A percentile compares a stretch with the other conserved stretches of the same genome.
Evolutionary conservation across 768 basidiomycete species (phyloP).

Genomic region (Lentinula raphanica): DNA sequence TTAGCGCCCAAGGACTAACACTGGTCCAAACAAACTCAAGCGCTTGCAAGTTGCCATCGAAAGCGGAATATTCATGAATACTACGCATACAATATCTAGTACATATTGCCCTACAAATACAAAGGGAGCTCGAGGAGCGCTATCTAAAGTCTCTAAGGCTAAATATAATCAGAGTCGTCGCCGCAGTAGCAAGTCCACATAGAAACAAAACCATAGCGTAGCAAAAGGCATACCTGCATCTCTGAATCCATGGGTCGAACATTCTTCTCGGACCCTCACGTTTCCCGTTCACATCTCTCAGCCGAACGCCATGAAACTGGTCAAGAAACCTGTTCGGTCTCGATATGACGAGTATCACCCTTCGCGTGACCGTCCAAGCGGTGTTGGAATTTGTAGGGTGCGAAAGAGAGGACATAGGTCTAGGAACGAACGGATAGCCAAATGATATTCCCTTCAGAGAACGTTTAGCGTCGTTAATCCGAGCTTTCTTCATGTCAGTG

Average conservation of each 20-base stretch:
- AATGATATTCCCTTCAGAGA: slow-evolving; percentile 42
- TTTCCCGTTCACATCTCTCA: slow-evolving; percentile 37
- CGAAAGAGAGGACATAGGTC: slow-evolving; percentile 32
- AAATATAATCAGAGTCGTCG: slow-evolving; percentile 10
- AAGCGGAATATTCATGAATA: too few relatives aligned
- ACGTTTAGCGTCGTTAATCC: slow-evolving; percentile 40
- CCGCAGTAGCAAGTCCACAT: slow-evolving; percentile 8
- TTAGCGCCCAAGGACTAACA: too few relatives aligned
- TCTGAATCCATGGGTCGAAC: slow-evolving; percentile 57
- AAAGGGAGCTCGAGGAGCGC: background rate
- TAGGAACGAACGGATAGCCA: slow-evolving; percentile 58
- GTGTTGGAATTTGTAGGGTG: slow-evolving; percentile 11
- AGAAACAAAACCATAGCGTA: slow-evolving; percentile 20
- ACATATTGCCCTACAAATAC: background rate
- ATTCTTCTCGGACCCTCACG: slow-evolving; percentile 41
- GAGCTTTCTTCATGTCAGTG: slow-evolving; percentile 36
- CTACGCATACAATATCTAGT: too few relatives aligned
- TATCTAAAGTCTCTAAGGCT: background rate
- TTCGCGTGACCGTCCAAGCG: slow-evolving; percentile 13
- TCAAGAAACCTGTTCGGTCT: slow-evolving; percentile 42
- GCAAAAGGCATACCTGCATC: slow-evolving; percentile 54
- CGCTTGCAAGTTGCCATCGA: too few relatives aligned
- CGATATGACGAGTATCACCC: slow-evolving; percentile 31
- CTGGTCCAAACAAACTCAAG: too few relatives aligned
- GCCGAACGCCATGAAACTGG: slow-evolving; percentile 38